phyloP scores from a whole-genome alignment of 305 asterid genomes.

The Ilex paraguariensis region DNA sequence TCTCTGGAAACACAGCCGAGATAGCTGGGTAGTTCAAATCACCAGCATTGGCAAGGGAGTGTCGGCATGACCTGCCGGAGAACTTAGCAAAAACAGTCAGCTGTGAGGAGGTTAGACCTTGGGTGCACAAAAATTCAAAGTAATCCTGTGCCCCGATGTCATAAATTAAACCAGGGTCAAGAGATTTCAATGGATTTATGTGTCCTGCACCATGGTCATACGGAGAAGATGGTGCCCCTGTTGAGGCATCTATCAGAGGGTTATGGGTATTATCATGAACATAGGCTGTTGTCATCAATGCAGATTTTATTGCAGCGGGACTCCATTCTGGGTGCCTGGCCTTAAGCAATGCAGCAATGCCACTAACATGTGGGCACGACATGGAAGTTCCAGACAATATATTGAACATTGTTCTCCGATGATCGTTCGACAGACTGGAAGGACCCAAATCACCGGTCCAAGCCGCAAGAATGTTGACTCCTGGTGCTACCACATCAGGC shows the following conservation, averaged over 20 bases:
- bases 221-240: slow-evolving; percentile 47
- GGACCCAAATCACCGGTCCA: slow-evolving; percentile 87
- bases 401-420: slow-evolving; percentile 63
- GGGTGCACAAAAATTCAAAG: slow-evolving; percentile 73
- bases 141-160: slow-evolving; percentile 76
- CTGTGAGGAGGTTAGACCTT: slow-evolving; percentile 53
- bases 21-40: slow-evolving; percentile 86
- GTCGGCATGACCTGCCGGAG: slow-evolving; percentile 49
- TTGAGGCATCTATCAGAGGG: slow-evolving; percentile 62
- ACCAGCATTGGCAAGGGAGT: slow-evolving; percentile 35
- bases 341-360: slow-evolving; percentile 78
- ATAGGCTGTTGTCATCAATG: slow-evolving; percentile 86
- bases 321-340: slow-evolving; percentile 79
- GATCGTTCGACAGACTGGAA: slow-evolving; percentile 66
- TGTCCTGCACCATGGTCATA: slow-evolving; percentile 95
- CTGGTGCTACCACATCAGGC: slow-evolving; percentile 88
- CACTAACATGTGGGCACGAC: slow-evolving; percentile 97
- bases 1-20: slow-evolving; percentile 62
- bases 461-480: slow-evolving; percentile 91
- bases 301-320: slow-evolving; percentile 84
- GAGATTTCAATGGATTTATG: slow-evolving; percentile 62
- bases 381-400: slow-evolving; percentile 89
- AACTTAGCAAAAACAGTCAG: slow-evolving; percentile 58
- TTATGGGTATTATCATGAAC: slow-evolving; percentile 55
- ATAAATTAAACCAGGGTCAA: slow-evolving; percentile 74